These are phyloP conservation scores for Thuidium tamariscinum DNA, from an alignment of 225 moss, liverwort and hornwort species.

Conservation along the genomic window DNA sequence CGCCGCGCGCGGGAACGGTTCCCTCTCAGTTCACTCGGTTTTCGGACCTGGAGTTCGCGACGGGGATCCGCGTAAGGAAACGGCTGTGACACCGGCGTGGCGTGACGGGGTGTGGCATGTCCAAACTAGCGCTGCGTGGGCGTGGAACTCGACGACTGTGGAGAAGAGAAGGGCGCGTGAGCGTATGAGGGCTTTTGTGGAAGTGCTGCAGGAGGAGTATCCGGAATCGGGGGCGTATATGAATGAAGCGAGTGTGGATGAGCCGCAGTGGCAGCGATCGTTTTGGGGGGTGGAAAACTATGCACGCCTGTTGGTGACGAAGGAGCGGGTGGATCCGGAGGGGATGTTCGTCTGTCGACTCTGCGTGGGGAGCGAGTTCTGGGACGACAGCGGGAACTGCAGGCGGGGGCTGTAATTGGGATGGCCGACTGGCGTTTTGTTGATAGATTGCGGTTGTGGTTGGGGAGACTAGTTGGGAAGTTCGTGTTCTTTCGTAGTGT, in stretches of 20 bases:
- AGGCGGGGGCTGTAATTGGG: neutral
- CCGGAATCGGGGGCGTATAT: neutral
- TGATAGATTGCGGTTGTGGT: neutral
- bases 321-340: neutral
- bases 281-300: neutral
- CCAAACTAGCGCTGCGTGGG: neutral
- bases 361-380: neutral
- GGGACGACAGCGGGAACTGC: neutral
- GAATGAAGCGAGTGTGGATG: neutral
- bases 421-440: neutral
- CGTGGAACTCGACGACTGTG: neutral
- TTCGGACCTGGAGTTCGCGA: neutral
- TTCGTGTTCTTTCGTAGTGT: neutral
- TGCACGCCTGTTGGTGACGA: neutral
- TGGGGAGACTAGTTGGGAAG: neutral
- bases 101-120: neutral
- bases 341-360: neutral
- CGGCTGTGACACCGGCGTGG: constrained; percentile 5
- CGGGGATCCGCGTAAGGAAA: neutral
- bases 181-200: neutral
- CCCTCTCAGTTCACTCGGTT: neutral
- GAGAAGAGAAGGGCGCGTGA: neutral
- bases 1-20: neutral
- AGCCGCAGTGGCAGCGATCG: neutral
- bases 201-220: neutral